phyloP scores from a whole-genome alignment of 2,329 filamentous ascomycete species.

The Trichoderma sp. region DNA sequence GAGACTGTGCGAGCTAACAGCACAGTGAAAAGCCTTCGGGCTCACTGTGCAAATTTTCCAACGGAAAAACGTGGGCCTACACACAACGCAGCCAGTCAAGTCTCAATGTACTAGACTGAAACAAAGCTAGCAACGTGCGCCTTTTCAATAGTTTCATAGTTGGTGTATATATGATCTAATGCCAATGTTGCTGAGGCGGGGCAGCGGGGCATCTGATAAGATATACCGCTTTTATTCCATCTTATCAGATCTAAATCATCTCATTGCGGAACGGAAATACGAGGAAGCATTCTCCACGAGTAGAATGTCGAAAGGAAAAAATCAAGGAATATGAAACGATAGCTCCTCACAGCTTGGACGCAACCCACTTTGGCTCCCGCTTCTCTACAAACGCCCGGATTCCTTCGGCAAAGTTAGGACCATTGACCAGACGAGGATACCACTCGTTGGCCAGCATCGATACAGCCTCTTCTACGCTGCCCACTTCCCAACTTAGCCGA shows the following conservation, averaged over 20 bases:
- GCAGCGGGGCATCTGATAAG: not conserved
- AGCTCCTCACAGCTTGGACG: not conserved
- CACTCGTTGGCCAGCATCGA: not conserved
- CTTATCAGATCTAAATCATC: not conserved
- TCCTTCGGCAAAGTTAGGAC: not conserved
- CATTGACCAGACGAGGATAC: not conserved
- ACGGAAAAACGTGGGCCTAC: not conserved
- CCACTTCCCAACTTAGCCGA: not conserved
- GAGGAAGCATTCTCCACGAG: not conserved
- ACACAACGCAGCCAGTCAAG: not conserved
- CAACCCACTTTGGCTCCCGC: not conserved
- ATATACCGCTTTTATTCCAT: not conserved
- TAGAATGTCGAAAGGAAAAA: not conserved
- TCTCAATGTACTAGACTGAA: not conserved
- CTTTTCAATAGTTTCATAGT: not conserved
- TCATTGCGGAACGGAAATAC: not conserved
- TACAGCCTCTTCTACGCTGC: not conserved
- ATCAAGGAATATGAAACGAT: not conserved
- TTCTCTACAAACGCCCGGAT: conserved; percentile 7
- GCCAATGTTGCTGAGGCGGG: not conserved
- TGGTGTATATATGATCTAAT: not conserved
- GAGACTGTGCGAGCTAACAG: not conserved
- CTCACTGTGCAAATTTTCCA: not conserved
- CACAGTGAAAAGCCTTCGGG: not conserved
- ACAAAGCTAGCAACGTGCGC: not conserved